Base-by-base conservation (phyloP, 2,329 filamentous ascomycete genomes). In the Drechslerella dactyloides region DNA sequence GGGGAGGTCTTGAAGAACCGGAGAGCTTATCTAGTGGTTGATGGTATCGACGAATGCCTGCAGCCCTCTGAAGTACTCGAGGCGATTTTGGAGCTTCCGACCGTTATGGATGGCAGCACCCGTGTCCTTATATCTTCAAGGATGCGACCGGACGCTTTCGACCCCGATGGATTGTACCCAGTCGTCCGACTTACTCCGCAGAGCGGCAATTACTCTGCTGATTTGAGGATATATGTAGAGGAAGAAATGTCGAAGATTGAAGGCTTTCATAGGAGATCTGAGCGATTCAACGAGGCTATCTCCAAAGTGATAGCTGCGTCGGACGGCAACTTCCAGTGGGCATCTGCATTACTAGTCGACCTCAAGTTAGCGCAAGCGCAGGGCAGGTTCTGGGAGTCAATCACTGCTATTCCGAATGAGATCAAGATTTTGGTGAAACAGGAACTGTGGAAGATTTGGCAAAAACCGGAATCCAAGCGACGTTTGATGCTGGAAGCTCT, bases 141-240 rank as follows among this genome's bases (percentile, higher is more conserved):
- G 19, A 73, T 73, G 69, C 68, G 68, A 65, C 68, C 68, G 55
- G 68, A 72, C 35, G 60, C 68, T 30, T 72, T 65, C 50, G 60
- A 72, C 53, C 55, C 68, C 10, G 68, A 72, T 65, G 68, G 68
- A 1, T 54, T 72, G 3, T 72, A 65, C 46, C 68, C 68, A 23
- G 68, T 72, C 11, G 52, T 72, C 44, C 60, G 68, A 51, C 55
- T 72, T 27, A 72, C 68, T 0, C 68, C 68, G 15, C 60, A 65
- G 44, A 51, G 19, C 3, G 68, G 68, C 1, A 50, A 63, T 11
- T 72, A 72, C 42, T 73, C 69, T n/a, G 52, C 61, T n/a, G 69
- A 73, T 48, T 27, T 73, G 57, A 68, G 63, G 56, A 53, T 61
- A 53, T 68, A 62, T 37, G 69, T 73, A 1, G 63, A 68, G 48